These are phyloP conservation scores for Pisolithus albus DNA, from an alignment of 768 basidiomycete species.

Conservation along the genomic window DNA sequence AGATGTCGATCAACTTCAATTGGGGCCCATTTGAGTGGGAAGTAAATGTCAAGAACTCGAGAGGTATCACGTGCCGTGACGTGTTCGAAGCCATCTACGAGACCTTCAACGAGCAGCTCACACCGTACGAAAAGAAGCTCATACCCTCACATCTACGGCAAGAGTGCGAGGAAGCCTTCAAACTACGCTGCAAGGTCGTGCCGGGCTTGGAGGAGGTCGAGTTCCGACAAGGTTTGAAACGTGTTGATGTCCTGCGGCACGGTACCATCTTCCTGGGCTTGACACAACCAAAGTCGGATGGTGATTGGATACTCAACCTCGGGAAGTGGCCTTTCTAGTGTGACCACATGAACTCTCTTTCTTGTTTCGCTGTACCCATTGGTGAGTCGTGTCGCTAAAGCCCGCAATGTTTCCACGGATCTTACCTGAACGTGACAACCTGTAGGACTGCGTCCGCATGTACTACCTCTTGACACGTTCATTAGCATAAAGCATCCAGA, in stretches of 20 bases:
- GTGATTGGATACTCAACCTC: slow-evolving; percentile 32
- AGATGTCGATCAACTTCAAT: slow-evolving; percentile 45
- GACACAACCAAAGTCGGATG: slow-evolving; percentile 29
- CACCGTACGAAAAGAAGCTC: slow-evolving; percentile 36
- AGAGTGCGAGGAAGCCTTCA: slow-evolving; percentile 37
- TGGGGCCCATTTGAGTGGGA: slow-evolving; percentile 32
- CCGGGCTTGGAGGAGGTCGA: slow-evolving; percentile 35
- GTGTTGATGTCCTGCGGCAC: slow-evolving; percentile 50
- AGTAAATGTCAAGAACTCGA: slow-evolving; percentile 36
- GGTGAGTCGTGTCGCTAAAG: not conserved
- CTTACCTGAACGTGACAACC: not conserved
- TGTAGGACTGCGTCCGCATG: slow-evolving; percentile 4
- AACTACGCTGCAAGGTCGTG: slow-evolving; percentile 39
- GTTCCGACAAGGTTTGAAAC: slow-evolving; percentile 42
- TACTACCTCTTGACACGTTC: not conserved
- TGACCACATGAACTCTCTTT: not conserved
- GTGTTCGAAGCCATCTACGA: slow-evolving; percentile 54
- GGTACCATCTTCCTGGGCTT: slow-evolving; percentile 50
- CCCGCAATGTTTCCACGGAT: not conserved
- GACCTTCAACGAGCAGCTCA: slow-evolving; percentile 39
- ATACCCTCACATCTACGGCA: slow-evolving; percentile 17
- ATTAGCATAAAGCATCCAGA: not conserved
- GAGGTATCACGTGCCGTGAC: slow-evolving; percentile 48
- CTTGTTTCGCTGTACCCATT: not conserved
- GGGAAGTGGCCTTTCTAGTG: slow-evolving; percentile 9